Evolutionary conservation across 139 green algal genomes (phyloP).

Genomic region (Coelastrella sp.): DNA sequence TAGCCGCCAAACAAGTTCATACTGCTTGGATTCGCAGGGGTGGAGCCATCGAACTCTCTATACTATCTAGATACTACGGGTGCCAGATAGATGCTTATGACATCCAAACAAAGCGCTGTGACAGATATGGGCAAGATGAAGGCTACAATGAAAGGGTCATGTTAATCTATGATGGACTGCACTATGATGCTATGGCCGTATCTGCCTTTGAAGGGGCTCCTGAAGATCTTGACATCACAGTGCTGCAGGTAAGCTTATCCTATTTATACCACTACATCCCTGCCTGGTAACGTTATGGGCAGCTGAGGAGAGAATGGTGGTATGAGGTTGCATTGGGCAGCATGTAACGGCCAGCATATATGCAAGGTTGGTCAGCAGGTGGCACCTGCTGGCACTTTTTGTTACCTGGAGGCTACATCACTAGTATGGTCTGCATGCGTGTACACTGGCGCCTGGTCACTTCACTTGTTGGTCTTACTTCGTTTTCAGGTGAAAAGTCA

Average conservation of each 20-base stretch:
- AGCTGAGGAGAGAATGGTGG: too few relatives aligned
- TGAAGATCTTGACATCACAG: conserved; percentile 88
- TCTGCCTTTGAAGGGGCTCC: conserved; percentile 73
- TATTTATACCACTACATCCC: too few relatives aligned
- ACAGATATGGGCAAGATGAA: conserved; percentile 52
- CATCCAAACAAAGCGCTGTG: conserved; percentile 85
- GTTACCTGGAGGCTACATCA: too few relatives aligned
- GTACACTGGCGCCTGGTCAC: too few relatives aligned
- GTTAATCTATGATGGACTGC: conserved; percentile 76
- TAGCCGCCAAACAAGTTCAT: too few relatives aligned
- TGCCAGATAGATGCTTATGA: conserved; percentile 94
- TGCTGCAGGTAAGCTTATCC: conserved; percentile 45
- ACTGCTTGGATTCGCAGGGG: conserved; percentile 72
- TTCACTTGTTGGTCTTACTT: too few relatives aligned
- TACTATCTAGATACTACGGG: conserved; percentile 81
- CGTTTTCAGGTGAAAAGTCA: not conserved
- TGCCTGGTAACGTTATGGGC: too few relatives aligned
- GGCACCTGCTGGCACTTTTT: too few relatives aligned
- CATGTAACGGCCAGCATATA: too few relatives aligned
- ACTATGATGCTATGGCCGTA: conserved; percentile 88
- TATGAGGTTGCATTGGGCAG: too few relatives aligned
- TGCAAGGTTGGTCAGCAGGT: too few relatives aligned
- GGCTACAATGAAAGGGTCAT: conserved; percentile 68
- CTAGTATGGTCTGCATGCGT: too few relatives aligned
- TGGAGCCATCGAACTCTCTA: conserved; percentile 96